Evolutionary conservation across 2,329 filamentous ascomycete species (phyloP), one percentile per base, ranked within the genome.

Genomic region (Madurella mycetomatis): DNA sequence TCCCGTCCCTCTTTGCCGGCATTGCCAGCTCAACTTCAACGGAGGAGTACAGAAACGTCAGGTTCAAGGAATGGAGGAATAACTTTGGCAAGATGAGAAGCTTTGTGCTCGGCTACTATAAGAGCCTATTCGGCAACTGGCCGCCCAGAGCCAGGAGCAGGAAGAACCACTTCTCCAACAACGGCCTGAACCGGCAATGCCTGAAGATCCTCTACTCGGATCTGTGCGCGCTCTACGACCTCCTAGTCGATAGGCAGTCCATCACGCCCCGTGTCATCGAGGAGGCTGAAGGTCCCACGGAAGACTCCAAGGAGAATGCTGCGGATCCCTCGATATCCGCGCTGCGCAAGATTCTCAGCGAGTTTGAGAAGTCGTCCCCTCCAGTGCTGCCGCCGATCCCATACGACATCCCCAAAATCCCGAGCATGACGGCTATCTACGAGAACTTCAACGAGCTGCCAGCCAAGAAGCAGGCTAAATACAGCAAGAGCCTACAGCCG

Each of bases 311-410:
- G 34, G 51, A 47, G 49, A 47, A 48, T 9, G 19, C 31, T 13
- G 75, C 79, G 18, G 83, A 87, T 57, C 80, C 86, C 19, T 78
- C 82, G 11, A 76, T 83, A 25, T 80, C 85, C 40, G 90, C 88
- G 1, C 75, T 97, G 44, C 84, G 92, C 51, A 86, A 85, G 58
- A 81, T 96, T 12, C 78, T 96, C 59, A 85, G 82, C 61, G 92
- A 97, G 71, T 96, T 91, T 65, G 94, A 99, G 67, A 84, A 87
- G 56, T 92, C 88, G 9, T 89, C 86, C 13, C 90, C 92, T 1
- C 94, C 94, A 0, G 91, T 97, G 0, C 82, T 92, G 55, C 94
- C 94, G 0, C 90, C 92, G 0, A 84, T 97, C 52, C 92, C 94
- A 0, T 97, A 92, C 65, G 92, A 97, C 67, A 77, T 90, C 4